Percentiles rank a stretch among this genome's conserved stretches.
phyloP scores from a whole-genome alignment of 345 rosid species.

The Bretschneidera sinensis region DNA sequence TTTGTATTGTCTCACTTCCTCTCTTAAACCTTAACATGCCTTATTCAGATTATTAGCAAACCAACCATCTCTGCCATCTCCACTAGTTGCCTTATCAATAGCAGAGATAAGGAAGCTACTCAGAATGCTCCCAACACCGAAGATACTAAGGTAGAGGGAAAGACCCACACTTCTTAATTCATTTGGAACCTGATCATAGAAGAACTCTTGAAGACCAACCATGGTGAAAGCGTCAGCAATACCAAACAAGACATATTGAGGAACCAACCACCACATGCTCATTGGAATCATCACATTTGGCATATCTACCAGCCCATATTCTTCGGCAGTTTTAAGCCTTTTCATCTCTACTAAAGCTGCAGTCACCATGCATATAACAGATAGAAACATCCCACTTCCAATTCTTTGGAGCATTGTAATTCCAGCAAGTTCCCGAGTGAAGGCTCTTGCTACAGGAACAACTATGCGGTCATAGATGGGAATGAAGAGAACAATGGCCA shows the following conservation, averaged over 20 bases:
- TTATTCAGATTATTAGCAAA: too few species aligned
- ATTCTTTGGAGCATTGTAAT: too few species aligned
- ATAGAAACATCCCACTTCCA: slow-evolving; percentile 35
- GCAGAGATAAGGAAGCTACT: slow-evolving; percentile 50
- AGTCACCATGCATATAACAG: slow-evolving; percentile 21
- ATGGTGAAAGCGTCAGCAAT: slow-evolving; percentile 34
- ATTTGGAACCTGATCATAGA: too few species aligned
- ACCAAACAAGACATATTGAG: slow-evolving; percentile 38
- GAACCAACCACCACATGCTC: slow-evolving; percentile 45
- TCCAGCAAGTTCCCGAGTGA: too few species aligned
- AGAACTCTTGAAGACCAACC: too few species aligned
- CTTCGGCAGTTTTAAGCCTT: slow-evolving; percentile 29
- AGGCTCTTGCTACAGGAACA: too few species aligned
- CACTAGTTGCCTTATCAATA: slow-evolving; percentile 41
- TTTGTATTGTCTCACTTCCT: too few species aligned
- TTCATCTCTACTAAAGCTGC: slow-evolving; percentile 35
- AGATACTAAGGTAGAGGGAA: slow-evolving; percentile 51
- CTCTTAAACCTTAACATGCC: too few species aligned
- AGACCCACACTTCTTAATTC: too few species aligned
- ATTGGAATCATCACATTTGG: slow-evolving; percentile 34
- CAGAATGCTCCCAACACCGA: slow-evolving; percentile 55
- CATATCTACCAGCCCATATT: slow-evolving; percentile 23
- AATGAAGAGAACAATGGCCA: slow-evolving; percentile 24
- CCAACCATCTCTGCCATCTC: slow-evolving; percentile 32
- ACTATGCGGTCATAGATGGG: too few species aligned